Evolutionary conservation across 2,329 filamentous ascomycete genomes (phyloP).

Genomic region (Colletotrichum tabaci): DNA sequence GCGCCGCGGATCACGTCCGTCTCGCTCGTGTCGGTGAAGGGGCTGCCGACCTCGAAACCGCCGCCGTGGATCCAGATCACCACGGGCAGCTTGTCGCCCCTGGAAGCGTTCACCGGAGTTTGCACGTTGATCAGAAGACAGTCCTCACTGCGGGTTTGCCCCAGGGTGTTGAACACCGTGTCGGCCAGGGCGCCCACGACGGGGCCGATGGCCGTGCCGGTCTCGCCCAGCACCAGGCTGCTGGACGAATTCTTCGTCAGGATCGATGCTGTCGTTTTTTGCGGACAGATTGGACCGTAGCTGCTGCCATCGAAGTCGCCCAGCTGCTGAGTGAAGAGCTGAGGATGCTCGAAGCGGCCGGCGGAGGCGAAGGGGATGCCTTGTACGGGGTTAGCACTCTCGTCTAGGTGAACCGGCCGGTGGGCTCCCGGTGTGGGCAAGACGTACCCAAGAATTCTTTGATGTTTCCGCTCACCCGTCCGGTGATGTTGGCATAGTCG

Average conservation of each 20-base stretch:
- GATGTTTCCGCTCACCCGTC: constrained; percentile 18
- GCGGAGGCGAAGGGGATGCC: constrained; percentile 30
- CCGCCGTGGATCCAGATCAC: constrained; percentile 58
- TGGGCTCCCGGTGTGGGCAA: background rate
- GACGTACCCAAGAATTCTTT: constrained; percentile 19
- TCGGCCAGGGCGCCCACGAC: constrained; percentile 20
- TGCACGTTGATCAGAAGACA: constrained; percentile 65
- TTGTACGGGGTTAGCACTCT: background rate
- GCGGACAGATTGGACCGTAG: constrained; percentile 29
- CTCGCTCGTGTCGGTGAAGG: constrained; percentile 25
- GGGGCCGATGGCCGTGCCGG: constrained; percentile 20
- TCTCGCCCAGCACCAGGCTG: constrained; percentile 18
- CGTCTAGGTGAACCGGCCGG: fast-evolving
- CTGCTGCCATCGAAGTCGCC: constrained; percentile 21
- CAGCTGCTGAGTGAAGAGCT: constrained; percentile 26
- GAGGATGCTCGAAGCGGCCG: constrained; percentile 27
- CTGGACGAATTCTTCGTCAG: constrained; percentile 23
- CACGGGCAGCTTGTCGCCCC: constrained; percentile 57
- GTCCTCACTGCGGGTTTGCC: constrained; percentile 57
- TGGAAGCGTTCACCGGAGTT: constrained; percentile 59
- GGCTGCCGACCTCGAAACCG: constrained; percentile 50
- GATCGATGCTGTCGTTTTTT: constrained; percentile 21
- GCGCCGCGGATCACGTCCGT: constrained; percentile 42
- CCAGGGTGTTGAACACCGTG: constrained; percentile 25
- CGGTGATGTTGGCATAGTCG: constrained; percentile 22